phyloP scores from a whole-genome alignment of 2,329 filamentous ascomycete species.

The Trichoderma arundinaceum region DNA sequence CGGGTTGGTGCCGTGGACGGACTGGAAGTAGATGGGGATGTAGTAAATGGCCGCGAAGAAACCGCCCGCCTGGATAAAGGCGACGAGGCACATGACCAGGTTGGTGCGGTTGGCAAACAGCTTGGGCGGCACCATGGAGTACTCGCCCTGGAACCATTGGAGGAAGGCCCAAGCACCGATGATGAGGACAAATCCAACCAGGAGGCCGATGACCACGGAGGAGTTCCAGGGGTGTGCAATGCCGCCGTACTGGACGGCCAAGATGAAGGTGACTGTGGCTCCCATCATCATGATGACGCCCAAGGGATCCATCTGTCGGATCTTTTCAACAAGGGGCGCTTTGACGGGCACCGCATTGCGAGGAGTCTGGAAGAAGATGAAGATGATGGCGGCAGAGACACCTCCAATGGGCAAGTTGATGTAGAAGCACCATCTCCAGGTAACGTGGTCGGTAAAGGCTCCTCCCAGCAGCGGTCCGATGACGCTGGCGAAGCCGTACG shows the following conservation, averaged over 20 bases:
- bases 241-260: conserved; percentile 57
- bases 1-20: conserved; percentile 49
- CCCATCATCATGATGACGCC: conserved; percentile 54
- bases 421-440: conserved; percentile 51
- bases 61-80: conserved; percentile 51
- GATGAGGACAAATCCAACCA: conserved; percentile 49
- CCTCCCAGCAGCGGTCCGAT: conserved; percentile 48
- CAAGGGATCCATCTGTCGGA: conserved; percentile 55
- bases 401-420: conserved; percentile 48
- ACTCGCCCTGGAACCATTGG: conserved; percentile 53
- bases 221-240: conserved; percentile 51
- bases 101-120: conserved; percentile 49
- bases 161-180: conserved; percentile 44
- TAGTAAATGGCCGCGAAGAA: conserved; percentile 56
- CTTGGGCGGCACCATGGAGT: conserved; percentile 50
- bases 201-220: conserved; percentile 49
- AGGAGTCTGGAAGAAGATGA: conserved; percentile 52
- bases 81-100: conserved; percentile 45
- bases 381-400: conserved; percentile 44
- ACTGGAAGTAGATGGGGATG: conserved; percentile 55
- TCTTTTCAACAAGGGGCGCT: conserved; percentile 50
- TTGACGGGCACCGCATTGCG: conserved; percentile 46
- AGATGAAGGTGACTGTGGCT: conserved; percentile 50
- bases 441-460: conserved; percentile 46
- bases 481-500: conserved; percentile 47